Evolutionary conservation across 768 basidiomycete genomes (phyloP), one percentile per base, ranked within the genome.

Genomic region (Cystobasidium tubakii): DNA sequence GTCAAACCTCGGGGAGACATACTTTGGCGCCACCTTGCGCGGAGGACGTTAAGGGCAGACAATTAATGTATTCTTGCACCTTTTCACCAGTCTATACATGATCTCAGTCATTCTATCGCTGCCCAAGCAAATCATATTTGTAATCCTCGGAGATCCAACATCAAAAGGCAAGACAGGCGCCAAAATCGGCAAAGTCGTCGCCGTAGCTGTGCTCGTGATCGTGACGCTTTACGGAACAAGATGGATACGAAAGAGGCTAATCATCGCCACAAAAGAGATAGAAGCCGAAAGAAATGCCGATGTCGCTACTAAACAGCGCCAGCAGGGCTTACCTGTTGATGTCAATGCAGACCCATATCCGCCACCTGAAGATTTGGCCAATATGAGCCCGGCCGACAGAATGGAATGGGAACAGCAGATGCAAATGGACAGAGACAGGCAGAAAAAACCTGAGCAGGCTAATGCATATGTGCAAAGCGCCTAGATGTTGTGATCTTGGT

Each of bases 51-150:
- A n/a, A n/a, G n/a, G n/a, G n/a, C n/a, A n/a, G n/a, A n/a, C n/a
- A n/a, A n/a, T n/a, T n/a, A 57, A 57, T 31, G n/a, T 31, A 31
- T 9, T 57, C 7, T 12, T 23, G 15, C 15, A 2, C 4, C 57
- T 62, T 19, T 62, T 60, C 57, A 13, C 21, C 57, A 29, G 33
- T 25, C 13, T 27, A 27, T 71, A 71, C 39, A 71, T 42, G 29
- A 15, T 71, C 54, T 57, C 69, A 27, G 69, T 71, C n/a, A 46
- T 62, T 12, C 69, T 71, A 15, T 71, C 69, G 31, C 69, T 71
- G 19, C 69, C 69, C 3, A 71, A 71, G 54, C 29, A 33, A 34
- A 62, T 71, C 55, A 44, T 71, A 15, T 60, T 71, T 27, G 69
- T 71, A 23, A 19, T 57, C 21, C 55, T 71, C 9, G 69, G 69